Percentiles rank a stretch among this genome's conserved stretches.
Evolutionary conservation across 169 alveolate species (phyloP).

Genomic region (Eimeria mitis): DNA sequence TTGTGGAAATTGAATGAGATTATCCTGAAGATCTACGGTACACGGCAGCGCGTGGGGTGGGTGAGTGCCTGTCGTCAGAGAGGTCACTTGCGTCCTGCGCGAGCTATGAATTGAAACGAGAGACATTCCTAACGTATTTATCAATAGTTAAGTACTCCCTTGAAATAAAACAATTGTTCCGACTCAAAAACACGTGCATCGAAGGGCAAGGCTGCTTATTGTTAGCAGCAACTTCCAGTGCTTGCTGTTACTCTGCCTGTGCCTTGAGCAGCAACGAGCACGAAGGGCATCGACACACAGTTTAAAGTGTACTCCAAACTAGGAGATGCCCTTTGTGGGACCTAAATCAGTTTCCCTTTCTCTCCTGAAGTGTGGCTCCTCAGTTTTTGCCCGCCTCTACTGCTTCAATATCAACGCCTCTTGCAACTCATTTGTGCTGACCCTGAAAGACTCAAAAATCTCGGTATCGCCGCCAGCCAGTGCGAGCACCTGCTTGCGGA

Average conservation of each 20-base stretch:
- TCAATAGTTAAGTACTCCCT: background rate
- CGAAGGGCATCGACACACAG: background rate
- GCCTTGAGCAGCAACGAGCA: background rate
- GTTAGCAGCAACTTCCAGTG: background rate
- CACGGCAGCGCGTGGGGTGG: background rate
- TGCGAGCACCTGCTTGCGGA: background rate
- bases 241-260: background rate
- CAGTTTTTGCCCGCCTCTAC: background rate
- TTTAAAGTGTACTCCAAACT: background rate
- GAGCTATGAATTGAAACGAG: background rate
- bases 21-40: background rate
- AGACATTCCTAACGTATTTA: background rate
- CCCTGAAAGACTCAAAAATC: too few relatives aligned
- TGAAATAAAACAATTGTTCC: background rate
- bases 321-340: background rate
- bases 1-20: background rate
- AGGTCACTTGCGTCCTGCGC: slow-evolving; percentile 1
- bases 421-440: background rate
- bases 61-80: background rate
- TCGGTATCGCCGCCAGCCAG: too few relatives aligned
- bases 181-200: background rate
- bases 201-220: background rate
- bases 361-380: background rate
- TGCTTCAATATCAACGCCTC: background rate
- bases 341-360: background rate